Percentiles rank a stretch among this genome's conserved stretches.
These are phyloP conservation scores for Starmerella stigmatis DNA, from an alignment of 805 yeast species.

Conservation along the genomic window DNA sequence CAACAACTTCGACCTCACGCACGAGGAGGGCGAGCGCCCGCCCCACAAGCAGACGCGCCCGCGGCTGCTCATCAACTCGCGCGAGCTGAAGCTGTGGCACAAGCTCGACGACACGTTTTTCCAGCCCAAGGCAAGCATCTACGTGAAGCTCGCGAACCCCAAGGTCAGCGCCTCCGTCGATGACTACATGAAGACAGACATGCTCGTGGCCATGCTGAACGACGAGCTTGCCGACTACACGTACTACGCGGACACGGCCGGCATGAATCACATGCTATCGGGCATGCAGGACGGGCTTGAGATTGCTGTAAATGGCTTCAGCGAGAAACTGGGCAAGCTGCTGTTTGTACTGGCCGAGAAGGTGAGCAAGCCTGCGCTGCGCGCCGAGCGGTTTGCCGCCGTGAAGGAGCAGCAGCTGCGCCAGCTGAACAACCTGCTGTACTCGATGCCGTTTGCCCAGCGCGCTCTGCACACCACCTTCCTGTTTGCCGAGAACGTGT, in stretches of 20 bases:
- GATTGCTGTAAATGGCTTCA: constrained; percentile 64
- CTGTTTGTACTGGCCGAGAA: constrained; percentile 50
- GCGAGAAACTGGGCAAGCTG: constrained; percentile 62
- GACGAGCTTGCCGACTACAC: constrained; percentile 67
- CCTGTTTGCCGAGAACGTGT: constrained; percentile 61
- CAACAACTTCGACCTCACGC: constrained; percentile 55
- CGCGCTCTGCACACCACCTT: constrained; percentile 52
- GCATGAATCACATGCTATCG: constrained; percentile 48
- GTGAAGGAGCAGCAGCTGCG: constrained; percentile 54
- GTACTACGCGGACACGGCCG: constrained; percentile 78
- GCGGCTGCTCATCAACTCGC: constrained; percentile 41
- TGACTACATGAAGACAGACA: constrained; percentile 45
- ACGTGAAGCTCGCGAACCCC: constrained; percentile 53
- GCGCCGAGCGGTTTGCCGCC: constrained; percentile 51
- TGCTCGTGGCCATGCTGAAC: constrained; percentile 60
- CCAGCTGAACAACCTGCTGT: constrained; percentile 58
- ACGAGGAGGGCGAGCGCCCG: constrained; percentile 29
- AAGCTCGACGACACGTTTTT: constrained; percentile 82
- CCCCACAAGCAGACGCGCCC: constrained; percentile 45
- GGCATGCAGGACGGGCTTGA: constrained; percentile 61
- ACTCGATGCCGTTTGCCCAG: constrained; percentile 67
- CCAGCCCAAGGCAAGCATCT: constrained; percentile 75
- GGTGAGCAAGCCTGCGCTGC: constrained; percentile 41
- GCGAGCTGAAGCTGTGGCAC: constrained; percentile 47
- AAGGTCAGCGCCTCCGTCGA: constrained; percentile 5